Evolutionary conservation across 305 asterid species (phyloP).

Genomic region (Fraxinus velutina): DNA sequence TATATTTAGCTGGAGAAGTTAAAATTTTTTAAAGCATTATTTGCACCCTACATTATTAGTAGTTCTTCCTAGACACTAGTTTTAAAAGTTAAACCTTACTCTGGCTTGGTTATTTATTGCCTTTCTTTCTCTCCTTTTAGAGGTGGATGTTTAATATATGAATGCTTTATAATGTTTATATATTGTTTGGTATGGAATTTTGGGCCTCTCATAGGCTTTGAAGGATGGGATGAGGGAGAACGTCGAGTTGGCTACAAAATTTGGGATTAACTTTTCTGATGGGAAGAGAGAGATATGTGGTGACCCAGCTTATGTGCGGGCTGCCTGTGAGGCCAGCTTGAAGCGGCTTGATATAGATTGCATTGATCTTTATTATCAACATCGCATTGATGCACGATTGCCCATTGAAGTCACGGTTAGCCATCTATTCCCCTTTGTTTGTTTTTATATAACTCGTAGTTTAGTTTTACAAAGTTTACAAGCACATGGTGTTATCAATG

Average conservation of each 20-base stretch:
- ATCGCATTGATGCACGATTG: neutral
- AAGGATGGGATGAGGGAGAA: constrained; percentile 31
- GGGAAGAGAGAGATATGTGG: constrained; percentile 29
- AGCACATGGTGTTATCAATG: neutral
- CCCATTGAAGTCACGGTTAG: neutral
- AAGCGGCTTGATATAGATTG: constrained; percentile 32
- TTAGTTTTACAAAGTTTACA: neutral
- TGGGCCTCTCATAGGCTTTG: constrained; percentile 28
- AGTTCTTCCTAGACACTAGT: neutral
- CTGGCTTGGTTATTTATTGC: neutral
- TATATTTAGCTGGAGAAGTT: neutral
- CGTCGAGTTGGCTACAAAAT: constrained; percentile 34
- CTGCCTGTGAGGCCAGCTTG: constrained; percentile 28
- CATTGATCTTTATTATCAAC: constrained; percentile 7
- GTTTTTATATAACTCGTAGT: neutral
- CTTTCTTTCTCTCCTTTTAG: neutral
- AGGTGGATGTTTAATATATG: neutral
- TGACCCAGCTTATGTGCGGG: constrained; percentile 35
- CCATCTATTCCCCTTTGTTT: neutral
- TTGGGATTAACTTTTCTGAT: constrained; percentile 23
- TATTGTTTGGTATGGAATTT: neutral
- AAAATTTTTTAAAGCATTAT: neutral
- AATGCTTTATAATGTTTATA: neutral
- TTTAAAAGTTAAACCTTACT: neutral
- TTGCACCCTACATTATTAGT: neutral